Evolutionary conservation across 176 grass and related monocot genomes (phyloP).

Genomic region (Triticum turgidum): DNA sequence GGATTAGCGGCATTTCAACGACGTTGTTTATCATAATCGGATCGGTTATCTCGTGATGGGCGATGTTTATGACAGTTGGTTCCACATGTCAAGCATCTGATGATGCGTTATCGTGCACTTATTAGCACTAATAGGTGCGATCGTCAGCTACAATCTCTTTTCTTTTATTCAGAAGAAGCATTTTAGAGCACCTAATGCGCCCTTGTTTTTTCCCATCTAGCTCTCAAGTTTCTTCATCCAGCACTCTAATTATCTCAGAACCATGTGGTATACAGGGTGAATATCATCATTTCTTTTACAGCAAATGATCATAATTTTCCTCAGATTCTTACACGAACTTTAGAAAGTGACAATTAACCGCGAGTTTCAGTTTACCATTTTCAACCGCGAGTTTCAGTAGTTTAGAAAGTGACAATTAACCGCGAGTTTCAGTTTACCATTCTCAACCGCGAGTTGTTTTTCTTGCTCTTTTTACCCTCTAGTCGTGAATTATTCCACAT

Average conservation of each 20-base stretch:
- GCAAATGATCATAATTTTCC: neutral
- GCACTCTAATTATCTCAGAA: neutral
- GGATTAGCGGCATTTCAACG: slow-evolving; percentile 25
- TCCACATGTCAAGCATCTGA: slow-evolving; percentile 49
- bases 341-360: neutral
- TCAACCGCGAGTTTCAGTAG: too few relatives aligned
- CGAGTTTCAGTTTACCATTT: neutral
- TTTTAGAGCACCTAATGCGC: neutral
- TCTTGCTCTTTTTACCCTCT: neutral
- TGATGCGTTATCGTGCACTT: slow-evolving; percentile 13
- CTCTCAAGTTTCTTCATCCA: neutral
- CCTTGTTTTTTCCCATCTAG: neutral
- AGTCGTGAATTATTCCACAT: neutral
- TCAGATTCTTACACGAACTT: neutral
- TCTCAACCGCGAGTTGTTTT: neutral
- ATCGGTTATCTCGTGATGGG: neutral
- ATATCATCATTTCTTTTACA: too few relatives aligned
- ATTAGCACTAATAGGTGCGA: neutral
- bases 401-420: neutral
- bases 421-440: neutral
- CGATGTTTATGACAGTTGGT: slow-evolving; percentile 27
- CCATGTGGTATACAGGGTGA: neutral
- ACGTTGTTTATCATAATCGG: slow-evolving; percentile 9
- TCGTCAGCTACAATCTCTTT: neutral
- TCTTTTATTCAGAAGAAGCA: neutral